phyloP scores from a whole-genome alignment of 1,139 yeast species.

The Waltiozyma solani region DNA sequence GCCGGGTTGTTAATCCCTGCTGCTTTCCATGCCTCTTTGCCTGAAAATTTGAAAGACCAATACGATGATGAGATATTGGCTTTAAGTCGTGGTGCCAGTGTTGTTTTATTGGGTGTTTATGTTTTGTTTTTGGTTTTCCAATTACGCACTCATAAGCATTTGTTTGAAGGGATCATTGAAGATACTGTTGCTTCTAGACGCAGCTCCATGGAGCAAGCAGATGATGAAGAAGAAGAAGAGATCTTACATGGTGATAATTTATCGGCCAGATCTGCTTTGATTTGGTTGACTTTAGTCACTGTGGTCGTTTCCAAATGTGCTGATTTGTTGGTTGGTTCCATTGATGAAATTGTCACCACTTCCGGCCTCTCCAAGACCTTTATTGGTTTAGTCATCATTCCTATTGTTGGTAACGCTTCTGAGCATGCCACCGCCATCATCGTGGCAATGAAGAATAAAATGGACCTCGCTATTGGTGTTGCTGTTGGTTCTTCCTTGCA shows the following conservation, averaged over 20 bases:
- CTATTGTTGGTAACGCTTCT: conserved; percentile 97
- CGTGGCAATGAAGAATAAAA: conserved; percentile 91
- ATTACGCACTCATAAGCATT: conserved; percentile 68
- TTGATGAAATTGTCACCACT: conserved; percentile 74
- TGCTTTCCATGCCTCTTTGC: conserved; percentile 83
- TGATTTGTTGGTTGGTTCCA: conserved; percentile 85
- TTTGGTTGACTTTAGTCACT: conserved; percentile 53
- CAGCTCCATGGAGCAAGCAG: conserved; percentile 13
- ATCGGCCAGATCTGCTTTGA: conserved; percentile 31
- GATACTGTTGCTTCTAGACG: conserved; percentile 5
- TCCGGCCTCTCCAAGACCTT: conserved; percentile 91
- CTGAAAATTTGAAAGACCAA: conserved; percentile 24
- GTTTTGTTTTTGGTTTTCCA: conserved; percentile 77
- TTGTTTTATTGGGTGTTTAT: conserved; percentile 71
- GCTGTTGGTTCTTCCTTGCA: conserved; percentile 97
- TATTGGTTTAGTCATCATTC: conserved; percentile 86
- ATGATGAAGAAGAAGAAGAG: conserved; percentile 18
- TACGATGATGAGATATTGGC: conserved; percentile 47
- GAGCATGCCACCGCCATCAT: conserved; percentile 95
- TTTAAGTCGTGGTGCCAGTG: conserved; percentile 79
- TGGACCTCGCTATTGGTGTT: conserved; percentile 95
- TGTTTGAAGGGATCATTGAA: conserved; percentile 35
- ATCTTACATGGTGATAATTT: conserved; percentile 24
- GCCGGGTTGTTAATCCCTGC: conserved; percentile 90
- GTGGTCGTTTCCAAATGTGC: conserved; percentile 86